A percentile compares a stretch with the other conserved stretches of the same genome.
Conservation (phyloP, 371 early-diverging fungal species). For the Mortierella sp. region DNA sequence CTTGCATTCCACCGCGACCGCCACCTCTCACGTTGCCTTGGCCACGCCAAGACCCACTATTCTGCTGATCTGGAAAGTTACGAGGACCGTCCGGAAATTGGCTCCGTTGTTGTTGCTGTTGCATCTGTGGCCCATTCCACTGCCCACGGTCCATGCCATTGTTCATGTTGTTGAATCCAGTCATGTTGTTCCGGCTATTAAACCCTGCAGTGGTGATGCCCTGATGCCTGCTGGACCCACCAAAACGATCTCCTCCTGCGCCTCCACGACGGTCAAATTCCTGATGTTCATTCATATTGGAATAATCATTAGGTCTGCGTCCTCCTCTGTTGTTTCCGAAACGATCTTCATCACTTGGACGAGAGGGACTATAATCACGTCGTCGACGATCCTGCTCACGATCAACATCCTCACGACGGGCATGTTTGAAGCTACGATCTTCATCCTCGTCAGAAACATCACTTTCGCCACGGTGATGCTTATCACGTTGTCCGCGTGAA, state of each 20-base stretch:
- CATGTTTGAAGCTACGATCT: conserved; percentile 80
- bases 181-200: conserved; percentile 30
- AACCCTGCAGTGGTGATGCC: conserved; percentile 36
- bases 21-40: conserved; percentile 52
- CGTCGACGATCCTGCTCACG: conserved; percentile 16
- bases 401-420: conserved; percentile 60
- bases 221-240: conserved; percentile 18
- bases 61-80: conserved; percentile 40
- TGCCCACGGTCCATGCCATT: conserved; percentile 14
- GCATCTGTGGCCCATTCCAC: conserved; percentile 32
- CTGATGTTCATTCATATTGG: conserved; percentile 8
- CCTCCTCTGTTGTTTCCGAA: conserved; percentile 5
- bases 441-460: conserved; percentile 76
- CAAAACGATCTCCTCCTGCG: conserved; percentile 15
- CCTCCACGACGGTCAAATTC: conserved; percentile 41
- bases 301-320: conserved; percentile 15
- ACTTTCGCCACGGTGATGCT: conserved; percentile 56
- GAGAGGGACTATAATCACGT: conserved; percentile 47
- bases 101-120: conserved; percentile 20
- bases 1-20: conserved; percentile 57
- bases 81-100: no score
- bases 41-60: conserved; percentile 46
- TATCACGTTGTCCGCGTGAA: conserved; percentile 8
- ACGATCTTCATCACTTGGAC: conserved; percentile 44
- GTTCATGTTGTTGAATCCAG: conserved; percentile 12